A percentile compares a stretch with the other conserved stretches of the same genome.
Evolutionary conservation across 2,329 filamentous ascomycete species (phyloP).

Genomic region (Phyllosticta capitalensis): DNA sequence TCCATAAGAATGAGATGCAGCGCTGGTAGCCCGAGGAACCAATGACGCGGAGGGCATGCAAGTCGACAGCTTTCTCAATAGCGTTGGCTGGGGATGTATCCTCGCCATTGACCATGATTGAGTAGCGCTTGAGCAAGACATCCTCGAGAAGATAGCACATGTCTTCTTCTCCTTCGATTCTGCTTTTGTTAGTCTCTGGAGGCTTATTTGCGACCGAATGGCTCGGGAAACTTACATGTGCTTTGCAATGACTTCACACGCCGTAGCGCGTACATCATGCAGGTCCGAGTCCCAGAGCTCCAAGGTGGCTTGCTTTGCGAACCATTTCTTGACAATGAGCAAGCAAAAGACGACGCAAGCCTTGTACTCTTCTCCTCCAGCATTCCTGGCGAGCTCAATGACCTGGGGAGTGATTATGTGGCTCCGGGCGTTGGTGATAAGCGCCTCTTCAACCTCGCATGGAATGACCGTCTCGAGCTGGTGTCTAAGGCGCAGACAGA

Average conservation of each 20-base stretch:
- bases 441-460: conserved; percentile 72
- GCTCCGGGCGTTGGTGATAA: conserved; percentile 73
- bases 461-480: conserved; percentile 83
- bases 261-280: conserved; percentile 65
- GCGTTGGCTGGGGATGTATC: conserved; percentile 73
- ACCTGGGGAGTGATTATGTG: conserved; percentile 74
- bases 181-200: conserved; percentile 21
- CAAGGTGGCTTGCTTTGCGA: conserved; percentile 63
- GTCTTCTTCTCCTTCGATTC: conserved; percentile 80
- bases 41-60: conserved; percentile 82
- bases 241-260: conserved; percentile 91
- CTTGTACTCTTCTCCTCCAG: conserved; percentile 63
- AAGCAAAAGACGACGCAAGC: conserved; percentile 79
- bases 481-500: conserved; percentile 82
- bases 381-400: conserved; percentile 68
- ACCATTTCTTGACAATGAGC: conserved; percentile 65
- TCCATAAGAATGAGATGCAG: conserved; percentile 87
- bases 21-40: conserved; percentile 92
- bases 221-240: conserved; percentile 35
- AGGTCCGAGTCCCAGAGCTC: conserved; percentile 93
- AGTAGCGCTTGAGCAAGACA: conserved; percentile 80
- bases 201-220: no score
- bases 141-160: conserved; percentile 68
- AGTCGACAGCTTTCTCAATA: conserved; percentile 84
- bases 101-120: conserved; percentile 62